Evolutionary conservation across 2,329 filamentous ascomycete genomes (phyloP).

Genomic region (Saccharata proteae): DNA sequence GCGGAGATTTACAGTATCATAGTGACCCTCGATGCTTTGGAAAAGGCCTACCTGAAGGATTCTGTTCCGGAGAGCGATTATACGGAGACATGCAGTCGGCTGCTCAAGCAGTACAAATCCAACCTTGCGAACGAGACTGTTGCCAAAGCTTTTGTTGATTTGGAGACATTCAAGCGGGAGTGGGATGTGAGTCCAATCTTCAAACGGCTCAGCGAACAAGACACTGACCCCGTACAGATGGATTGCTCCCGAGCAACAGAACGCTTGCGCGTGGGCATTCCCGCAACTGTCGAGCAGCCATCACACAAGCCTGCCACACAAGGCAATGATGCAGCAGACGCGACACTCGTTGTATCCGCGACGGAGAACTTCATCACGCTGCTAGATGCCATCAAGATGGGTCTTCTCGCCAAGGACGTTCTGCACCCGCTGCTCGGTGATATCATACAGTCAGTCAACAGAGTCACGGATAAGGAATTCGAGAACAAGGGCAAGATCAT

Average conservation of each 20-base stretch:
- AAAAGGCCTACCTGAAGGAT: constrained; percentile 94
- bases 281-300: constrained; percentile 62
- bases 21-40: constrained; percentile 84
- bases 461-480: constrained; percentile 90
- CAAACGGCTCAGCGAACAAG: neutral
- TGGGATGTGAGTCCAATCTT: constrained; percentile 63
- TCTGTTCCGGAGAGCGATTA: constrained; percentile 86
- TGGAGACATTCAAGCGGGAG: constrained; percentile 81
- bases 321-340: constrained; percentile 34
- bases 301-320: constrained; percentile 30
- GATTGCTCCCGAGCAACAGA: constrained; percentile 92
- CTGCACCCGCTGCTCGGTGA: constrained; percentile 91
- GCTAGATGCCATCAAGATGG: constrained; percentile 84
- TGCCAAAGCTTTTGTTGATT: constrained; percentile 70
- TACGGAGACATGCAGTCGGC: constrained; percentile 86
- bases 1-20: constrained; percentile 98
- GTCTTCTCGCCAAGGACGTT: constrained; percentile 86
- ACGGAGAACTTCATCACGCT: constrained; percentile 99
- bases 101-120: constrained; percentile 94
- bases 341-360: constrained; percentile 67
- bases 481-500: constrained; percentile 95
- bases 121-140: constrained; percentile 84
- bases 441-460: constrained; percentile 93
- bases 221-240: constrained; percentile 44
- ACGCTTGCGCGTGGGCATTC: constrained; percentile 81